phyloP scores from a whole-genome alignment of 805 yeast genomes.

The Saccharomycopsis oosterbeekiorum region DNA sequence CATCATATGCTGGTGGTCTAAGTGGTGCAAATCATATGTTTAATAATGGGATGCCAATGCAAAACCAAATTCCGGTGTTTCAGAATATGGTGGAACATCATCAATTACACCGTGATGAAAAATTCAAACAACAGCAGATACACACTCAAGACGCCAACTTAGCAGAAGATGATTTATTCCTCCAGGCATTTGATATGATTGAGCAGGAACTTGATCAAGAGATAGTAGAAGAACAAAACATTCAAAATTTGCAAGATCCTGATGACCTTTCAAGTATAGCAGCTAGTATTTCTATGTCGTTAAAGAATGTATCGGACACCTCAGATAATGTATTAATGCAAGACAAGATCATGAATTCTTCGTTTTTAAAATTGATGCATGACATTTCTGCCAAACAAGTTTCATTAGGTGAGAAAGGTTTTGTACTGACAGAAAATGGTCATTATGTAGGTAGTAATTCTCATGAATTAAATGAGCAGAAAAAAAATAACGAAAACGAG shows the following conservation, averaged over 20 bases:
- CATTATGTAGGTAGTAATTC: slow-evolving; percentile 29
- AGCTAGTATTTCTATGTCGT: slow-evolving; percentile 28
- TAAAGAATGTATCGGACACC: slow-evolving; percentile 26
- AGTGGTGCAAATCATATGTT: background rate
- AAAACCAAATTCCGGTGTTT: slow-evolving; percentile 2
- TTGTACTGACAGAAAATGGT: slow-evolving; percentile 27
- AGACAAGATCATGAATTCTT: slow-evolving; percentile 31
- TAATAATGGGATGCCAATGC: background rate
- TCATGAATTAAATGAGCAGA: background rate
- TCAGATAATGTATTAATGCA: slow-evolving; percentile 25
- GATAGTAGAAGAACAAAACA: background rate
- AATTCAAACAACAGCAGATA: slow-evolving; percentile 6
- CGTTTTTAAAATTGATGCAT: slow-evolving; percentile 34
- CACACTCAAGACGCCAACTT: background rate
- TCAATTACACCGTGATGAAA: slow-evolving; percentile 7
- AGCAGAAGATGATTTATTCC: slow-evolving; percentile 20
- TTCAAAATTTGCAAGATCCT: background rate
- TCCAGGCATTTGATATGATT: slow-evolving; percentile 24
- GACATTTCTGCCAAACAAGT: slow-evolving; percentile 31
- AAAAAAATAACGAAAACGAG: background rate
- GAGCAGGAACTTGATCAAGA: slow-evolving; percentile 19
- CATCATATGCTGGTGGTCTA: background rate
- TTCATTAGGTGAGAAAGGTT: slow-evolving; percentile 28
- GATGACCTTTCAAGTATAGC: slow-evolving; percentile 30
- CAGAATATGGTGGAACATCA: slow-evolving; percentile 12